A percentile compares a stretch with the other conserved stretches of the same genome.
These are phyloP conservation scores for Elsinoe ampelina DNA, from an alignment of 2,329 filamentous ascomycete species.

Conservation along the genomic window DNA sequence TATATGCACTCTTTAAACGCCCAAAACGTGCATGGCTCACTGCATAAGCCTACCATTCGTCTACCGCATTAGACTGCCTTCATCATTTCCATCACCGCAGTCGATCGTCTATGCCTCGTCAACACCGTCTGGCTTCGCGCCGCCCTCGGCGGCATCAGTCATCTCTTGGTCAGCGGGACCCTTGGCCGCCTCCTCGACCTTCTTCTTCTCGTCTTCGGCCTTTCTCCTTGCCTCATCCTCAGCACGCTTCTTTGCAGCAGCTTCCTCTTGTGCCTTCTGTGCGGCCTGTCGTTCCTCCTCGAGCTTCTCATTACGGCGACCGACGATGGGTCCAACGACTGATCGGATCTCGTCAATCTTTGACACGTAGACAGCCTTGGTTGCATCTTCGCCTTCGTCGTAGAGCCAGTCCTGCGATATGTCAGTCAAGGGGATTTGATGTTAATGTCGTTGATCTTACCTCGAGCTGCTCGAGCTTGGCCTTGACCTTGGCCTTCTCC, in stretches of 20 bases:
- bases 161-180: conserved; percentile 43
- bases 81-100: neutral
- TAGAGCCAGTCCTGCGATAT: conserved; percentile 82
- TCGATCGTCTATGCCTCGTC: conserved; percentile 2
- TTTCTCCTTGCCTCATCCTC: conserved; percentile 67
- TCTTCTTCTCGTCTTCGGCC: conserved; percentile 59
- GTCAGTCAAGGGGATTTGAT: conserved; percentile 17
- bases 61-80: neutral
- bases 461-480: conserved; percentile 76
- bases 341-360: conserved; percentile 95
- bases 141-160: conserved; percentile 47
- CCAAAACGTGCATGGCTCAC: conserved; percentile 6
- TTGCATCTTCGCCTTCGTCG: conserved; percentile 89
- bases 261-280: conserved; percentile 57
- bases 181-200: conserved; percentile 38
- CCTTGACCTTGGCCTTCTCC: conserved; percentile 78
- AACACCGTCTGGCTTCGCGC: conserved; percentile 8
- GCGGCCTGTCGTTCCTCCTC: conserved; percentile 74
- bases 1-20: conserved; percentile 9
- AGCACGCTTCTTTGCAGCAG: conserved; percentile 51
- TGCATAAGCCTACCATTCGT: conserved; percentile 4
- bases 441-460: conserved; percentile 41
- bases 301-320: conserved; percentile 91
- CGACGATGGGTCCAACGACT: conserved; percentile 80
- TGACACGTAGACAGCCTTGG: conserved; percentile 84